Evolutionary conservation across 768 basidiomycete species (phyloP), one percentile per base, ranked within the genome.

Genomic region (Leucocoprinus leucothites): DNA sequence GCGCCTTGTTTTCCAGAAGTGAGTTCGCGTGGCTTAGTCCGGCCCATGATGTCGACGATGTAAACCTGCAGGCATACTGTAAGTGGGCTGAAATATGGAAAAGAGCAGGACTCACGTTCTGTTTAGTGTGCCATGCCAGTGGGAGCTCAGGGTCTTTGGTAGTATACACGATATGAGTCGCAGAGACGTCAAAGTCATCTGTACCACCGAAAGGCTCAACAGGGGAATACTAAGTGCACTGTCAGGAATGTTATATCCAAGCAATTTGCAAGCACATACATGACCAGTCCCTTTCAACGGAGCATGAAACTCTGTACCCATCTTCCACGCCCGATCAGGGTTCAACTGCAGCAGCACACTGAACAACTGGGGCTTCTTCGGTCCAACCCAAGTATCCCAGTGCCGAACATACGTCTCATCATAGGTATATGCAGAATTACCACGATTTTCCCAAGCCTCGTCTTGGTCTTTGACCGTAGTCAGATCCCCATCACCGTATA

Each of bases 1-100:
- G 94, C 94, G 28, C 91, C 95, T 69, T 94, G 92, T 43, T 79
- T 78, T 9, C 93, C 91, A 9, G 87, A 84, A 0, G 94, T 96
- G 45, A 98, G 73, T 59, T 90, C 87, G 34, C 70, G 73, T 14
- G 86, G 81, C 51, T 77, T 65, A 16, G 71, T 66, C 34, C 67
- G 63, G 40, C 84, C 79, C 9, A 73, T 63, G 52, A 91, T 77
- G 52, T 78, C 77, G 19, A 90, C 82, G 49, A 89, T 67, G 68
- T 89, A 94, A 35, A 92, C 74, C 89, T 91, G 58, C 9, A 24
- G 54, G 50, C 5, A 16, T 40, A 57, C 19, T 24, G 28, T 14
- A 8, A 42, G 16, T 52, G 43, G 50, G 16, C 9, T 18, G 48
- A 60, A 42, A 22, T 22, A 1, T 19, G 22, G 38, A n/a, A 43